A percentile compares a stretch with the other conserved stretches of the same genome.
phyloP scores from a whole-genome alignment of 331 rosid species.

The Saraca asoca region DNA sequence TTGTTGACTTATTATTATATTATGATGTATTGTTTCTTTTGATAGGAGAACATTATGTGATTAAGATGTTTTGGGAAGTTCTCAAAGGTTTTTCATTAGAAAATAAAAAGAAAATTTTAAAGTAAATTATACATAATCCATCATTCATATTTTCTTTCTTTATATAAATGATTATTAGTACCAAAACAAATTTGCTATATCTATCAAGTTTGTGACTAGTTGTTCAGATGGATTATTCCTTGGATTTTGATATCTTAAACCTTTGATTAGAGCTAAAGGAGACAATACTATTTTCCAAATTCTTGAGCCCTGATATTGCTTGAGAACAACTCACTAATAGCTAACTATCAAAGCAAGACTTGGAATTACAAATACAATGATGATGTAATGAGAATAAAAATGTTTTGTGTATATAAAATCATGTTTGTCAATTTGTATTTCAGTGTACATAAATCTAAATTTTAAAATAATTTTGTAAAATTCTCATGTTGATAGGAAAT shows the following conservation, averaged over 20 bases:
- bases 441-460: slow-evolving; percentile 38
- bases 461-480: slow-evolving; percentile 15
- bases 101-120: slow-evolving; percentile 82
- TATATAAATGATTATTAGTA: slow-evolving; percentile 19
- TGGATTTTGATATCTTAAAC: slow-evolving; percentile 88
- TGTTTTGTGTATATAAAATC: slow-evolving; percentile 35
- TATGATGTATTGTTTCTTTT: slow-evolving; percentile 27
- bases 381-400: slow-evolving; percentile 26
- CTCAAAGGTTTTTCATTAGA: slow-evolving; percentile 85
- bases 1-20: slow-evolving; percentile 13
- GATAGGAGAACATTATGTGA: slow-evolving; percentile 88
- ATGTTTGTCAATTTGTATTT: slow-evolving; percentile 9
- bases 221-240: slow-evolving; percentile 97
- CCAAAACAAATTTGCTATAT: slow-evolving; percentile 28
- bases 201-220: slow-evolving; percentile 90
- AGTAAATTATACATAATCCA: slow-evolving; percentile 54
- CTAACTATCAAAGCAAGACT: slow-evolving; percentile 24
- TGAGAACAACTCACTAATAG: slow-evolving; percentile 14
- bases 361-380: neutral
- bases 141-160: slow-evolving; percentile 19
- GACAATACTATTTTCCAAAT: slow-evolving; percentile 11
- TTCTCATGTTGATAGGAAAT: slow-evolving; percentile 12
- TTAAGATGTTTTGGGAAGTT: slow-evolving; percentile 91
- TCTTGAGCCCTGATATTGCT: neutral
- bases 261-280: slow-evolving; percentile 77